Conservation (phyloP, 2,329 filamentous ascomycete species). For the Graphiopsis chlorocephala region DNA sequence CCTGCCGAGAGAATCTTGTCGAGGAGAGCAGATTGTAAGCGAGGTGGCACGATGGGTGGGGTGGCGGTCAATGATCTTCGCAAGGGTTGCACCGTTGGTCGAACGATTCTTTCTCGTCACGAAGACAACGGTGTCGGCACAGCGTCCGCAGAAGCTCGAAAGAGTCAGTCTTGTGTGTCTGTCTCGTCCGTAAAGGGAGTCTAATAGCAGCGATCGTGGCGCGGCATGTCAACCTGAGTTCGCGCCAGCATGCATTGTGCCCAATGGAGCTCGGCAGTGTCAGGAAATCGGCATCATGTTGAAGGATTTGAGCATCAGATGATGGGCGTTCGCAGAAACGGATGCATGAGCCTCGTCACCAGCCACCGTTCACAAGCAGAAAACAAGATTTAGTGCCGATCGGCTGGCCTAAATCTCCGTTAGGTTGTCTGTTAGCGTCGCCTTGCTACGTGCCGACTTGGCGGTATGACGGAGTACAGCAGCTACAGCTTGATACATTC, state of each 20-base stretch:
- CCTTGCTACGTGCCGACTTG: conserved; percentile 1
- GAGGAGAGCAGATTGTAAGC: background rate
- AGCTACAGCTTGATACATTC: background rate
- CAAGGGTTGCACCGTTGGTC: background rate
- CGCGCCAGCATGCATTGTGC: background rate
- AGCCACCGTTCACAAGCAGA: conserved; percentile 3
- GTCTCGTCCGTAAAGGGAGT: background rate
- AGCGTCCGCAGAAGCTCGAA: background rate
- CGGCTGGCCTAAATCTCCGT: conserved; percentile 7
- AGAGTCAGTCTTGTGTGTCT: background rate
- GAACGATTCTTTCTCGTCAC: background rate
- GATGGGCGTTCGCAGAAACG: background rate
- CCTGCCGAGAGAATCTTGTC: background rate
- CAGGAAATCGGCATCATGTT: background rate
- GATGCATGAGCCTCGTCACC: conserved; percentile 10
- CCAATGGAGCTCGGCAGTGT: background rate
- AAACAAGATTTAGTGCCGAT: conserved; percentile 7
- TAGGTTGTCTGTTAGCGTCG: background rate
- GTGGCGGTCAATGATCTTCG: conserved; percentile 9
- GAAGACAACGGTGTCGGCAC: conserved; percentile 4
- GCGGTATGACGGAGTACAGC: background rate
- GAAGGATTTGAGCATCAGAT: conserved; percentile 1
- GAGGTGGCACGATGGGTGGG: conserved; percentile 1
- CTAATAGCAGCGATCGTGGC: conserved; percentile 2
- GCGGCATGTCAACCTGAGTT: conserved; percentile 6